Evolutionary conservation across 352 stramenopile species (phyloP).

Genomic region (Phytophthora pisi): DNA sequence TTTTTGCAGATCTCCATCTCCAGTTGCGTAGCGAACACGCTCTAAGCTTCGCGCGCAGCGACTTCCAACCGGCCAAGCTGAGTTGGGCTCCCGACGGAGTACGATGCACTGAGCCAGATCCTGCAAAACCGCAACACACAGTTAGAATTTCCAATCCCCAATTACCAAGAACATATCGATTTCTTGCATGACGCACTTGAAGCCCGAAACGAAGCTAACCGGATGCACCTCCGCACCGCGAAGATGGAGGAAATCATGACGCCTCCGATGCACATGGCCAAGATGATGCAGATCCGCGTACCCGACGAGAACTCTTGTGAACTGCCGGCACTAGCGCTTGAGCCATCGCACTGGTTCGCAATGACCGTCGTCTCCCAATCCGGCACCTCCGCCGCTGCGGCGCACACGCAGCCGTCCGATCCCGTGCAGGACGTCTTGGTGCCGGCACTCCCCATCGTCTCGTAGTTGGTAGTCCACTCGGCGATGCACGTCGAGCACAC

Average conservation of each 20-base stretch:
- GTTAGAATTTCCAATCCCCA: not conserved
- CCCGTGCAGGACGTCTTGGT: conserved; percentile 39
- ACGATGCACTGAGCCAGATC: conserved; percentile 4
- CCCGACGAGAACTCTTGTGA: conserved; percentile 23
- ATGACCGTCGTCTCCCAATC: conserved; percentile 33
- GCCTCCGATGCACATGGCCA: conserved; percentile 14
- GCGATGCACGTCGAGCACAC: conserved; percentile 38
- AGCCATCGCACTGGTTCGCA: conserved; percentile 26
- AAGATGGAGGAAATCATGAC: conserved; percentile 18
- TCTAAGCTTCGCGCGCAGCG: conserved; percentile 56
- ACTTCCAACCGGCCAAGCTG: conserved; percentile 52
- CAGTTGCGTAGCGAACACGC: too few species aligned
- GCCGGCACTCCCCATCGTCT: conserved; percentile 28
- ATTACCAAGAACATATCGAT: not conserved
- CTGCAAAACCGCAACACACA: conserved; percentile 7
- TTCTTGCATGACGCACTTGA: conserved; percentile 4
- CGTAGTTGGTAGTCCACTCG: conserved; percentile 33
- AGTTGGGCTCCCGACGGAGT: conserved; percentile 35
- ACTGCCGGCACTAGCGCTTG: conserved; percentile 9
- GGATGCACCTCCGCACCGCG: conserved; percentile 19
- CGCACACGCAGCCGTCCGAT: conserved; percentile 42
- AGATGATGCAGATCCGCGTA: conserved; percentile 27
- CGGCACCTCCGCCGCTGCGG: conserved; percentile 40
- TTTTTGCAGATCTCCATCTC: too few species aligned
- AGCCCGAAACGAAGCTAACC: not conserved